Evolutionary conservation across 805 yeast species (phyloP).

Genomic region (Candida arabinofermentans): DNA sequence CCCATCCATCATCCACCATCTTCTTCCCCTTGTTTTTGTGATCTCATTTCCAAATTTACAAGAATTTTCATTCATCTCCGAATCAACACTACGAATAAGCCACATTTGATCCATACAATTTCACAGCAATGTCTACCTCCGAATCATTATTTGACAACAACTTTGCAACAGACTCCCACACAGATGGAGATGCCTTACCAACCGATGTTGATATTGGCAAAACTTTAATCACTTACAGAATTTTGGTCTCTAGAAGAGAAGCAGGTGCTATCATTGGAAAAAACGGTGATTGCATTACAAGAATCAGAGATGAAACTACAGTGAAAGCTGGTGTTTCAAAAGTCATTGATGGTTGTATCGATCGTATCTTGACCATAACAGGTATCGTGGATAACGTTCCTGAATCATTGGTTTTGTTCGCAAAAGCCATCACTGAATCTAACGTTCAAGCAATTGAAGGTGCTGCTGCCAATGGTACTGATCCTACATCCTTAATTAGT

Average conservation of each 20-base stretch:
- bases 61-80: background rate
- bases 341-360: constrained; percentile 74
- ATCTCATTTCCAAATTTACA: too few species aligned
- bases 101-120: background rate
- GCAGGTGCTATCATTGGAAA: constrained; percentile 90
- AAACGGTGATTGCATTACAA: constrained; percentile 73
- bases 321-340: constrained; percentile 87
- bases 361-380: constrained; percentile 73
- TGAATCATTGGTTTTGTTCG: constrained; percentile 64
- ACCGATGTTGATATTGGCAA: constrained; percentile 26
- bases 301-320: constrained; percentile 66
- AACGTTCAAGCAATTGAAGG: constrained; percentile 23
- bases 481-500: constrained; percentile 30
- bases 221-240: constrained; percentile 39
- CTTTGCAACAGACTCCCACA: constrained; percentile 20
- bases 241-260: constrained; percentile 77
- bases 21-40: too few species aligned
- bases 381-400: constrained; percentile 71
- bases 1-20: too few species aligned
- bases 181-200: constrained; percentile 17
- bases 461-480: constrained; percentile 23
- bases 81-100: background rate
- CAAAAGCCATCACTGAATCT: constrained; percentile 56
- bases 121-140: constrained; percentile 19
- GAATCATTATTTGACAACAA: constrained; percentile 32